Evolutionary conservation across 306 rosid species (phyloP), one percentile per base, ranked within the genome.

Genomic region (Hippophae tibetana): DNA sequence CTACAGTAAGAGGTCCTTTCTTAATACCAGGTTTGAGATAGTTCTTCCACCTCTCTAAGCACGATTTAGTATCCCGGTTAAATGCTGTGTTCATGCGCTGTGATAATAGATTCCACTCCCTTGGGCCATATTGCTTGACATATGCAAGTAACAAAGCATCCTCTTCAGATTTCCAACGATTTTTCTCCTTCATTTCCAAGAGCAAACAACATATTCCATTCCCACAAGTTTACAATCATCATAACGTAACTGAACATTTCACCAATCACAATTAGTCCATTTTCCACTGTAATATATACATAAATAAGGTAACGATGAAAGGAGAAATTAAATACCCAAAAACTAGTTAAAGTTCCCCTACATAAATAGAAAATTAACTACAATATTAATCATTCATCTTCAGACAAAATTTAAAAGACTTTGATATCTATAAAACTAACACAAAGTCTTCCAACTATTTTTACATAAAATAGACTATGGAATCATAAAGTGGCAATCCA

Each of bases 21-120:
- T 81, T 85, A 52, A 84, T 88, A 9, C 89, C 87, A 0, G 96
- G 96, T 64, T 88, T 88, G 57, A 88, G 94, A 66, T 88, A 88
- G 66, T 85, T 84, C 79, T 88, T 84, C 96, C 94, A 88, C 87
- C 96, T 76, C 71, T 84, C 94, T 76, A 88, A 76, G 65, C 93
- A 88, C 5, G 96, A 88, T 64, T 88, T 84, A 3, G 96, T 89
- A 53, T 88, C 96, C 57, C 96, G 61, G 47, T 82, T 70, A 47
- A 88, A 80, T 62, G 87, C 71, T 9, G 80, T 69, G 82, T 74
- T 76, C 96, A 84, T 88, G 66, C 96, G 89, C 82, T 80, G 96
- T 11, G 94, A 87, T 52, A 88, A 89, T 5, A 88, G 96, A 70
- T 78, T 82, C 96, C 94, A 88, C 78, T 87, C 95, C 69, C 85